These are phyloP conservation scores for Lophiotrema nucula DNA, from an alignment of 495 filamentous ascomycete species.

Conservation along the genomic window DNA sequence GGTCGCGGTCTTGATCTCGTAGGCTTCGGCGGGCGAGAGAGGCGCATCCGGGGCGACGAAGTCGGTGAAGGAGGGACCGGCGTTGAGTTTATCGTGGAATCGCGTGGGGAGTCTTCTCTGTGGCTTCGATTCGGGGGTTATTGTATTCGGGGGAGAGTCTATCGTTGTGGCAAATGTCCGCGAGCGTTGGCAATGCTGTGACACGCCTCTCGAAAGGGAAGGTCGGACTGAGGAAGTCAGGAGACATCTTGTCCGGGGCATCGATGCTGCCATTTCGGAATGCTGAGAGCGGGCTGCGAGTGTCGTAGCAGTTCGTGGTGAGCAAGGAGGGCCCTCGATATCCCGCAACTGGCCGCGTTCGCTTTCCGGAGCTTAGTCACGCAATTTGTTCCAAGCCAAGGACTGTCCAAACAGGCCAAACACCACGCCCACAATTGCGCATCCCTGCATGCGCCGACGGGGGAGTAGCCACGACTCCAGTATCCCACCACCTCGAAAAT, in stretches of 20 bases:
- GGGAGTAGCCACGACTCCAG: slow-evolving; percentile 16
- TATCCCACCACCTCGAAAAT: too few relatives aligned
- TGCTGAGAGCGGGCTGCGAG: too few relatives aligned
- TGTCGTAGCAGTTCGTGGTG: too few relatives aligned
- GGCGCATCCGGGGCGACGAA: slow-evolving; percentile 64
- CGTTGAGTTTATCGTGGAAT: slow-evolving; percentile 52
- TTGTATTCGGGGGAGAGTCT: slow-evolving; percentile 27
- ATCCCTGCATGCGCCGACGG: slow-evolving; percentile 25
- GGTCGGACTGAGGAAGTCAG: background rate
- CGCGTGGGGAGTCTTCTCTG: slow-evolving; percentile 54
- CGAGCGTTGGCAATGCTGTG: background rate
- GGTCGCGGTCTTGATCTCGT: slow-evolving; percentile 68
- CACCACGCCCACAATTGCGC: slow-evolving; percentile 25
- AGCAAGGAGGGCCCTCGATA: too few relatives aligned
- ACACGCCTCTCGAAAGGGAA: background rate
- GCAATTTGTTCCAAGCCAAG: background rate
- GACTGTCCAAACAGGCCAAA: slow-evolving; percentile 21
- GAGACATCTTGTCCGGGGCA: slow-evolving; percentile 20
- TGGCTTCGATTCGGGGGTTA: slow-evolving; percentile 30
- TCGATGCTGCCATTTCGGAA: slow-evolving; percentile 16
- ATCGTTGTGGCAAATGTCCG: slow-evolving; percentile 48
- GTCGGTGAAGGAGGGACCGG: slow-evolving; percentile 80
- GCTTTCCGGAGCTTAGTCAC: background rate
- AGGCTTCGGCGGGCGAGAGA: slow-evolving; percentile 58
- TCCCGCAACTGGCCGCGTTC: slow-evolving; percentile 11